phyloP scores from a whole-genome alignment of 225 moss, liverwort and hornwort genomes.

The Pleurozium schreberi region DNA sequence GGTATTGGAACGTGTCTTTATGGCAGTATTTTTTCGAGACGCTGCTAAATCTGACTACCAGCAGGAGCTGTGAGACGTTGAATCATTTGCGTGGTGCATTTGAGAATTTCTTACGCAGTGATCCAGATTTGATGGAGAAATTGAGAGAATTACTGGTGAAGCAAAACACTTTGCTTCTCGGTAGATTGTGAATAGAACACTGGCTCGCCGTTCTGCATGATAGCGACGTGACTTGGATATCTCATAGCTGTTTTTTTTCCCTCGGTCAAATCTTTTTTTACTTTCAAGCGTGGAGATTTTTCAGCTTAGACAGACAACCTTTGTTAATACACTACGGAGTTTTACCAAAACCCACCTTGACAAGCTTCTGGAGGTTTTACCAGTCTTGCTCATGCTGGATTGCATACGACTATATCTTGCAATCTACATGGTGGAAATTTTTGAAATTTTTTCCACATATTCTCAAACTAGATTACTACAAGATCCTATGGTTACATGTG shows the following conservation, averaged over 20 bases:
- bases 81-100: slow-evolving; percentile 43
- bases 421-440: too few relatives aligned
- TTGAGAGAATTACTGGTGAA: slow-evolving; percentile 42
- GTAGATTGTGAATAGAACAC: slow-evolving; percentile 5
- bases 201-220: neutral
- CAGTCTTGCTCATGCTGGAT: neutral
- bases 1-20: slow-evolving; percentile 69
- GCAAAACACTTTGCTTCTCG: slow-evolving; percentile 61
- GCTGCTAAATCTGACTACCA: slow-evolving; percentile 45
- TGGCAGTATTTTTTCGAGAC: slow-evolving; percentile 81
- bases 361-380: neutral
- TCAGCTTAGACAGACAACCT: neutral
- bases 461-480: too few relatives aligned
- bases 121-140: slow-evolving; percentile 37
- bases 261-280: neutral
- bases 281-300: neutral
- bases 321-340: neutral
- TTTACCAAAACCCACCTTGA: neutral
- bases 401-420: neutral
- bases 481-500: too few relatives aligned
- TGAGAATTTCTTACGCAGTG: slow-evolving; percentile 53
- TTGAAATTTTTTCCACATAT: too few relatives aligned
- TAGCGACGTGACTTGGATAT: neutral
- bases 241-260: neutral
- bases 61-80: slow-evolving; percentile 13